Conservation (phyloP, 768 basidiomycete species). For the Boletus rubescentipes region DNA sequence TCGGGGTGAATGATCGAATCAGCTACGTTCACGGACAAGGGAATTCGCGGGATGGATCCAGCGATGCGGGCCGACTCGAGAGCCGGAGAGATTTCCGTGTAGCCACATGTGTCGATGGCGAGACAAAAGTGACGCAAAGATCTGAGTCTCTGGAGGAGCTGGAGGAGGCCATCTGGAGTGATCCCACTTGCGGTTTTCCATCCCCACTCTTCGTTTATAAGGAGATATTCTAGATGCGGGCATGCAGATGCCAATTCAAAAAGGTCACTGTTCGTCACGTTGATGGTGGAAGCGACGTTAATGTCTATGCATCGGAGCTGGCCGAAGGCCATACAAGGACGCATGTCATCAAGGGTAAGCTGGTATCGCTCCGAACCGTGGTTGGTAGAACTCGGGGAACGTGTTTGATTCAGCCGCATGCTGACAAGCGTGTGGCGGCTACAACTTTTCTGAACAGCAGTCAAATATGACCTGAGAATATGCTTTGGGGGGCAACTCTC, state of each 20-base stretch:
- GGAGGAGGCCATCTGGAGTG: slow-evolving; percentile 18
- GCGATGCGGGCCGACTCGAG: neutral
- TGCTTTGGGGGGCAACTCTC: slow-evolving; percentile 11
- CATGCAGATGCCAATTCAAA: slow-evolving; percentile 17
- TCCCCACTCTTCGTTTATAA: slow-evolving; percentile 22
- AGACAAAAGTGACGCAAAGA: slow-evolving; percentile 5
- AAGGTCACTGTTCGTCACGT: slow-evolving; percentile 11
- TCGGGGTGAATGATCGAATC: slow-evolving; percentile 19
- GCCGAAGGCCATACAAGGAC: slow-evolving; percentile 14
- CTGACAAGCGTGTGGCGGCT: neutral
- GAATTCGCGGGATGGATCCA: neutral
- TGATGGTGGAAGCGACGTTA: slow-evolving; percentile 10
- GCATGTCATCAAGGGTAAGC: slow-evolving; percentile 20
- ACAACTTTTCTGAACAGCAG: slow-evolving; percentile 8
- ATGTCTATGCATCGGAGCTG: slow-evolving; percentile 13
- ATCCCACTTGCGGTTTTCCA: slow-evolving; percentile 17
- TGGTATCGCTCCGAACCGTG: neutral
- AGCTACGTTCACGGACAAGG: slow-evolving; percentile 14
- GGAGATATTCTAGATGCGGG: slow-evolving; percentile 14
- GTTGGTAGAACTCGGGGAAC: neutral
- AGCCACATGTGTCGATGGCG: slow-evolving; percentile 15
- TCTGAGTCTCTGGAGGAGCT: slow-evolving; percentile 9
- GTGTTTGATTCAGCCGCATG: slow-evolving; percentile 12
- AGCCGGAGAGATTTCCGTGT: neutral
- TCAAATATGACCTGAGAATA: slow-evolving; percentile 7